These are phyloP conservation scores for Aurinia saxatilis DNA, from an alignment of 345 rosid species.

Conservation along the genomic window DNA sequence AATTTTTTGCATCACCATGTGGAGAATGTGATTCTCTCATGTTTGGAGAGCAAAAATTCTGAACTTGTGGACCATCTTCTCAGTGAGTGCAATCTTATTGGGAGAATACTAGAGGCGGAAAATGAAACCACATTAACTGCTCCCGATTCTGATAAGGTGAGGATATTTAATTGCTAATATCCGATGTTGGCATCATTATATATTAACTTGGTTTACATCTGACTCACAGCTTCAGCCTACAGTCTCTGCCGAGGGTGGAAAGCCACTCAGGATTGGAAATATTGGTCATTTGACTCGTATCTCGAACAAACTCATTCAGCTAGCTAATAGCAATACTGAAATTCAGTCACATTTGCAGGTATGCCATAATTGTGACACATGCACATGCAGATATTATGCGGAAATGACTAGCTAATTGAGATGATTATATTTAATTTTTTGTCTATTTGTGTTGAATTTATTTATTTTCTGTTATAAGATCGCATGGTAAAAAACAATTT, in stretches of 20 bases:
- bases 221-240: constrained; percentile 57
- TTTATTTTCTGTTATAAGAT: background rate
- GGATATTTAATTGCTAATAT: constrained; percentile 1
- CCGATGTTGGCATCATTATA: constrained; percentile 2
- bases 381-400: background rate
- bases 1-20: constrained; percentile 91
- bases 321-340: constrained; percentile 52
- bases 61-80: constrained; percentile 61
- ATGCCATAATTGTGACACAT: background rate
- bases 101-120: constrained; percentile 70
- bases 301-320: constrained; percentile 75
- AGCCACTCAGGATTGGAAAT: constrained; percentile 68
- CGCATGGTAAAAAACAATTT: background rate
- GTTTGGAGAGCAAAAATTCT: constrained; percentile 73
- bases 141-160: constrained; percentile 58
- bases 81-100: constrained; percentile 63
- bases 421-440: background rate
- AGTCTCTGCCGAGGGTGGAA: constrained; percentile 57
- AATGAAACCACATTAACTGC: constrained; percentile 36
- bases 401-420: background rate
- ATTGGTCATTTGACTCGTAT: constrained; percentile 86
- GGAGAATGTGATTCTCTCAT: constrained; percentile 67
- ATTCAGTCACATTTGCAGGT: constrained; percentile 76
- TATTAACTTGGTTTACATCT: constrained; percentile 17
- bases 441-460: background rate